These are phyloP conservation scores for Hymenoscyphus occultus DNA, from an alignment of 2,329 filamentous ascomycete species.

Conservation along the genomic window DNA sequence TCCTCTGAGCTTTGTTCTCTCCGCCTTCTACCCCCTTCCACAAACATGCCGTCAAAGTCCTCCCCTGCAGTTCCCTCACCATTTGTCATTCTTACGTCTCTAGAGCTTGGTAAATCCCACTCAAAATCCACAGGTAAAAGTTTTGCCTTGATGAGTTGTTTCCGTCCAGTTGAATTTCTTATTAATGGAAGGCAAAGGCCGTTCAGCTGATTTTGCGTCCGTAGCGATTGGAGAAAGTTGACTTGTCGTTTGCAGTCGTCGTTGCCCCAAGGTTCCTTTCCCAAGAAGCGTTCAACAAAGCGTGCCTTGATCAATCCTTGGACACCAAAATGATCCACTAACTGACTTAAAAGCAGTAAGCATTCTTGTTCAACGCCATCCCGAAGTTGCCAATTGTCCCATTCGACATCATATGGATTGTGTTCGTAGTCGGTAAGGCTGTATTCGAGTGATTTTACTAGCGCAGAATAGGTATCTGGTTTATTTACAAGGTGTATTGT, in stretches of 20 bases:
- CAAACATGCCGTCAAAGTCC: slow-evolving; percentile 31
- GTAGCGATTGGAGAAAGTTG: slow-evolving; percentile 46
- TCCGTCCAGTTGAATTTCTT: slow-evolving; percentile 26
- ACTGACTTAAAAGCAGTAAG: slow-evolving; percentile 54
- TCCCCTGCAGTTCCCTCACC: slow-evolving; percentile 47
- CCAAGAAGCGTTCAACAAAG: slow-evolving; percentile 72
- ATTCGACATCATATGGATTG: slow-evolving; percentile 53
- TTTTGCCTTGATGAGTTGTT: slow-evolving; percentile 29
- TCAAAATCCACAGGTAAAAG: slow-evolving; percentile 37
- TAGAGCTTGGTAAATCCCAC: slow-evolving; percentile 43
- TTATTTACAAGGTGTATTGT: slow-evolving; percentile 29
- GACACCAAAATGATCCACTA: slow-evolving; percentile 53
- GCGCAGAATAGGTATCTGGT: slow-evolving; percentile 41
- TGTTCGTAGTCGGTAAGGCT: slow-evolving; percentile 50
- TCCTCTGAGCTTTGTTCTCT: slow-evolving; percentile 61
- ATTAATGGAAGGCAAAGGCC: slow-evolving; percentile 46
- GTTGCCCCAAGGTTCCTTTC: slow-evolving; percentile 66
- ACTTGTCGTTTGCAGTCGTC: slow-evolving; percentile 49
- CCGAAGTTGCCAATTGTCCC: slow-evolving; percentile 61
- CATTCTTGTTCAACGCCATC: slow-evolving; percentile 60
- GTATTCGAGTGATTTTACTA: slow-evolving; percentile 59
- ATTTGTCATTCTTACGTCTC: slow-evolving; percentile 45
- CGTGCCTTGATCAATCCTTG: slow-evolving; percentile 58
- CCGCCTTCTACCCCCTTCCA: slow-evolving; percentile 39
- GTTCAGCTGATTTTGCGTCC: slow-evolving; percentile 37